Base-by-base conservation (phyloP, 164 flowering plant genomes). In the Akebia trifoliata region DNA sequence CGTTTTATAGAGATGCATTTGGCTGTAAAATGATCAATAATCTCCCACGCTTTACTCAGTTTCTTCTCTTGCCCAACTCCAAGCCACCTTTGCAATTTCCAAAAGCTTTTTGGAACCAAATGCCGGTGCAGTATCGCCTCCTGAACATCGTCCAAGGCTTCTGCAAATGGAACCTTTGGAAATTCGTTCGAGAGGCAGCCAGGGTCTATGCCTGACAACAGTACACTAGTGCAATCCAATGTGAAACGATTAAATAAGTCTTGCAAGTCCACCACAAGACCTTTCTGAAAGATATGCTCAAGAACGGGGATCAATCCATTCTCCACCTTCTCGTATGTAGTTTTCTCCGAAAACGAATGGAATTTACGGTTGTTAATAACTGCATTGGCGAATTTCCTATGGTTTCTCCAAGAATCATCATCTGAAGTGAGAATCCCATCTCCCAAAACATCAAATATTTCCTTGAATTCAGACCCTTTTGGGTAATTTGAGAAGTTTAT, bases 61-160 rank as follows among this genome's bases (percentile, higher is more conserved):
- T 63, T 65, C 69, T 61, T 71, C 60, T 78, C 85, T 20, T 38
- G 48, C 4, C 89, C 85, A 9, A 79, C 36, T 0, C 54, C 40
- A 4, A 79, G 59, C 76, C 72, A 68, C 29, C 60, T 73, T 30
- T 67, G 76, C 24, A 78, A 28, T 69, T 73, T 76, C 83, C 83
- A 81, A 0, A 48, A 36, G 10, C 36, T 30, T 6, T 15, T 22
- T 0, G 86, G 86, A 55, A 64, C 10, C 3, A 64, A 3, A 32
- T 78, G 77, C 4, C 81, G 40, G 36, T 52, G 50, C 26, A 78
- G 30, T 8, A 74, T 7, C 0, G 68, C 74, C 29, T 77, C 73
- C 47, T 55, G 57, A 0, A 57, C 61, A 12, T 70, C 74, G 12
- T 70, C 70, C 15, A 75, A 39, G 0, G 84, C 85, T 42, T 70